Evolutionary conservation across 441 rosid species (phyloP).

Genomic region (Macaranga tanarius): DNA sequence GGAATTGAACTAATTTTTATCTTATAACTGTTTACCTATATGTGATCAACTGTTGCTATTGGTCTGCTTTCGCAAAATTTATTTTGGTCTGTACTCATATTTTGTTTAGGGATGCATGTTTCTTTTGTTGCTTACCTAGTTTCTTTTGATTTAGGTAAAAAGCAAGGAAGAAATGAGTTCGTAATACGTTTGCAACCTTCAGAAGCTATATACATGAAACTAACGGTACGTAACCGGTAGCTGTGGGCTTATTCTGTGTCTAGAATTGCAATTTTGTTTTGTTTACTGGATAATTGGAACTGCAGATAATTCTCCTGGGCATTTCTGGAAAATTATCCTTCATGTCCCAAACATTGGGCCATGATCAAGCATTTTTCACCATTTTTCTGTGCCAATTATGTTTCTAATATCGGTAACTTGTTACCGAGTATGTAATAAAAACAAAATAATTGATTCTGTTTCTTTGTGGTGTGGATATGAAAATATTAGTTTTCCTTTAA

Average conservation of each 20-base stretch:
- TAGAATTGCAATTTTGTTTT: background rate
- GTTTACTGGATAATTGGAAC: background rate
- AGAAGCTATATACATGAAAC: constrained; percentile 97
- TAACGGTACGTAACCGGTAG: constrained; percentile 55
- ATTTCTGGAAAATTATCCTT: background rate
- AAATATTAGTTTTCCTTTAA: background rate
- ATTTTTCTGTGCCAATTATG: background rate
- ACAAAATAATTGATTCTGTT: background rate
- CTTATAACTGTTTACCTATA: background rate
- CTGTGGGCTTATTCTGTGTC: background rate
- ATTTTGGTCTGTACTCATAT: background rate
- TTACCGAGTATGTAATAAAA: background rate
- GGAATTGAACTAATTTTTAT: background rate
- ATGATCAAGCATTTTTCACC: background rate
- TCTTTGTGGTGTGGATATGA: background rate
- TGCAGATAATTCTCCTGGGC: background rate
- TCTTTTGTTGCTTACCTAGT: constrained; percentile 23
- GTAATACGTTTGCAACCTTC: constrained; percentile 95
- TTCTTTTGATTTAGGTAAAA: constrained; percentile 53
- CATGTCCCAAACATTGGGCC: background rate
- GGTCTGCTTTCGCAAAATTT: background rate
- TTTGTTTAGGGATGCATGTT: background rate
- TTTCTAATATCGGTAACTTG: background rate
- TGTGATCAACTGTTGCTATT: background rate
- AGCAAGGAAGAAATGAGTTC: constrained; percentile 97